Evolutionary conservation across 2,329 filamentous ascomycete genomes (phyloP), one percentile per base, ranked within the genome.

Genomic region (Fusarium agapanthi): DNA sequence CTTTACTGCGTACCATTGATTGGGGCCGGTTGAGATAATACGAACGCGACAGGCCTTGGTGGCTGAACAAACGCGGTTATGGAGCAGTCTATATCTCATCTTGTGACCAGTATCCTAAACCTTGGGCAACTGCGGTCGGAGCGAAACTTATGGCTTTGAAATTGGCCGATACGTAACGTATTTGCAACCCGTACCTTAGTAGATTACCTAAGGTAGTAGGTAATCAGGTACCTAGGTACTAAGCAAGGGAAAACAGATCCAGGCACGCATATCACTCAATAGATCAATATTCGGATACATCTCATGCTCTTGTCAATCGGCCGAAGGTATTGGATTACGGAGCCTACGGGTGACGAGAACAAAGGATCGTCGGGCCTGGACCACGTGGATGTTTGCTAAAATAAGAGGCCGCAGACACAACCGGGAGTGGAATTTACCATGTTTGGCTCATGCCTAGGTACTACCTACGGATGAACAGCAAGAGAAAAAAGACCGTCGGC

Each of bases 321-420:
- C 72, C 68, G 59, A 73, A 65, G 32, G 26, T 47, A 37, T 74
- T 56, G 67, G 67, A 48, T 35, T 24, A 69, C 71, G 67, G 71
- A 73, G 67, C 55, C 43, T 61, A 68, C 51, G 55, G 47, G 71
- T 74, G 71, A 71, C 71, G 67, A 73, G 71, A 73, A 45, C 63
- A 60, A 69, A 45, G 9, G 61, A 65, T 72, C 59, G 59, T 43
- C 45, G 61, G 72, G 72, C 40, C 72, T 72, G 50, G 72, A 72
- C 61, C 72, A 74, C 72, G 69, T 75, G 72, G 53, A 43, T 41
- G 26, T 20, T 22, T 35, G 20, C 72, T 75, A 74, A 74, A 72
- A 61, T 75, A 73, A 74, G 72, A 69, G 57, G 38, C 45, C 20
- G 56, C 47, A 65, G 55, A 41, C 59, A 73, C 28, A 57, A 38